phyloP scores from a whole-genome alignment of 345 rosid species.

The Toxicodendron radicans region DNA sequence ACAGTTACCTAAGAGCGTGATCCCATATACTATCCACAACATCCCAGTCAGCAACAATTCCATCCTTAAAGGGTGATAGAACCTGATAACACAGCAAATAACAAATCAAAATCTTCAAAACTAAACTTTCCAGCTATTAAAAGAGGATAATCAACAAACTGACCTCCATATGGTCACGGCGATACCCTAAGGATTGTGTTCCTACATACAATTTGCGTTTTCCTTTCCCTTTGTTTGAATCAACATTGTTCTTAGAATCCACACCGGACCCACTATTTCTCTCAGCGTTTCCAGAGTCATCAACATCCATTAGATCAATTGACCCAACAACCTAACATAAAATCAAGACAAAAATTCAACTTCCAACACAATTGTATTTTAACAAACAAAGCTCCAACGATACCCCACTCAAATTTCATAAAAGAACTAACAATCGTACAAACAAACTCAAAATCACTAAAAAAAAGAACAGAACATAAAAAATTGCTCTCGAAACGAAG shows the following conservation, averaged over 20 bases:
- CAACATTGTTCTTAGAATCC: conserved; percentile 58
- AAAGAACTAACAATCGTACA: neutral
- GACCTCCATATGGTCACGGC: conserved; percentile 96
- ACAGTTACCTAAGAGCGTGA: conserved; percentile 76
- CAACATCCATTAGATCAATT: conserved; percentile 89
- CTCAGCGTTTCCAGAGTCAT: conserved; percentile 48
- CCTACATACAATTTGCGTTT: conserved; percentile 86
- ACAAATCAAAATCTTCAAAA: conserved; percentile 14
- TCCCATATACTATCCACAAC: conserved; percentile 95
- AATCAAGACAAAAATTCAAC: neutral
- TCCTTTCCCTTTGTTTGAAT: conserved; percentile 60
- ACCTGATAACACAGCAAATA: conserved; percentile 44
- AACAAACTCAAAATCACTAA: neutral
- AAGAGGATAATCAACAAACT: conserved; percentile 15
- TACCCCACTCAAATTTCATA: neutral
- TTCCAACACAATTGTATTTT: neutral
- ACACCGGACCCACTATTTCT: conserved; percentile 38
- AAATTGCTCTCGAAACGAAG: conserved; percentile 4
- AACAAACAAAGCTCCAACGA: neutral
- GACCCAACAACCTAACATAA: conserved; percentile 80
- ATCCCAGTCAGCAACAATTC: conserved; percentile 94
- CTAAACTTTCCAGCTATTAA: neutral
- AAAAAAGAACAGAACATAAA: neutral
- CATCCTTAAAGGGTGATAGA: conserved; percentile 86
- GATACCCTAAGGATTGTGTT: conserved; percentile 83